Percentiles rank a stretch among this genome's conserved stretches.
phyloP scores from a whole-genome alignment of 768 basidiomycete species.

The Amanita subjunquillea region DNA sequence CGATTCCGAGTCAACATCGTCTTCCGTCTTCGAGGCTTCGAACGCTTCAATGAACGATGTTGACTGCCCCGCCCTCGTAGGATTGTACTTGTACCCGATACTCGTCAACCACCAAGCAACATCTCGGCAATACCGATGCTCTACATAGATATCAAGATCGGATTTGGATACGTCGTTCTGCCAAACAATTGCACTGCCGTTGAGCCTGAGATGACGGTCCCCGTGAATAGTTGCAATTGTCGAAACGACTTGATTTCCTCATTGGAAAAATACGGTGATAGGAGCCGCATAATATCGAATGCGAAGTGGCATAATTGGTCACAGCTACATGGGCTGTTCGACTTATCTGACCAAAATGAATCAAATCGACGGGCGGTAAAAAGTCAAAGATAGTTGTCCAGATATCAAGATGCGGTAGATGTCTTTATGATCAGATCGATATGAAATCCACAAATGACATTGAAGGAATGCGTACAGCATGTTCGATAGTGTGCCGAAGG shows the following conservation, averaged over 20 bases:
- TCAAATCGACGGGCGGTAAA: not conserved
- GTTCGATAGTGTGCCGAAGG: too few species aligned
- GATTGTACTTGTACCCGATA: not conserved
- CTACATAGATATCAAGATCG: constrained; percentile 2
- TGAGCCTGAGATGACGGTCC: not conserved
- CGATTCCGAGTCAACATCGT: not conserved
- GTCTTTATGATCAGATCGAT: not conserved
- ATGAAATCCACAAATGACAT: not conserved
- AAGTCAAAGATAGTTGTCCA: not conserved
- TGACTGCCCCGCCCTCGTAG: not conserved
- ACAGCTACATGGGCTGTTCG: not conserved
- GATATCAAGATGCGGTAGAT: not conserved
- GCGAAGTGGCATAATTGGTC: not conserved
- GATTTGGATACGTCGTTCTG: not conserved
- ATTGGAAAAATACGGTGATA: not conserved
- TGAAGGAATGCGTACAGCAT: not conserved
- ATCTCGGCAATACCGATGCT: not conserved
- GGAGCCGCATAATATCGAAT: not conserved
- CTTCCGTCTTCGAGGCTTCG: not conserved
- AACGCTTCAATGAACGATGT: not conserved
- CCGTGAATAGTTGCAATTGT: not conserved
- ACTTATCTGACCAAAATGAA: not conserved
- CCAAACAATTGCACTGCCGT: not conserved
- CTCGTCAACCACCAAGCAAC: not conserved
- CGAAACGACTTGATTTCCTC: not conserved